Evolutionary conservation across 306 rosid genomes (phyloP), one percentile per base, ranked within the genome.

Genomic region (Cicer judaicum): DNA sequence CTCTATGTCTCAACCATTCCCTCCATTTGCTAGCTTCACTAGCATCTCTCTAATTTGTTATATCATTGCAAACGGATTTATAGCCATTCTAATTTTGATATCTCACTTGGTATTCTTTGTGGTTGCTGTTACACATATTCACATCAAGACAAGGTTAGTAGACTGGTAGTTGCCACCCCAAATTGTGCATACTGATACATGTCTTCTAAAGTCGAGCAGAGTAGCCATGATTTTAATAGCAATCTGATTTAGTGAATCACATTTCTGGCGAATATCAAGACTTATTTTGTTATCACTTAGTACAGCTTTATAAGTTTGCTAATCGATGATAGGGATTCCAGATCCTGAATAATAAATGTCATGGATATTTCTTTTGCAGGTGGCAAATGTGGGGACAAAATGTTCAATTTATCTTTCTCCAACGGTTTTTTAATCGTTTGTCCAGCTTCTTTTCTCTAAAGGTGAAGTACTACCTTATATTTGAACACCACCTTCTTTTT

Each of bases 71-170:
- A 94, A 90, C 59, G 97, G 96, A 73, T 47, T 82, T 34, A 24
- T 90, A 71, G 85, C 91, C 75, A 75, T 89, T 84, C 79, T 94
- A 68, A 80, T 83, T 76, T 81, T 90, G 89, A 77, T 84, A 75
- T 62, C 96, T 79, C 99, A 94, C 82, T 82, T 84, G 77, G 79
- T 83, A 75, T 90, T 94, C 92, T 89, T 89, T 77, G 78, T 72
- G 81, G 89, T 87, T 72, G 99, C 99, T 64, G 79, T 87, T 70
- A 68, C 90, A 36, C 96, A 92, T 84, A 81, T 90, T 78, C 92
- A 87, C 88, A 78, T 90, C 83, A 94, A 89, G 85, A 81, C 87
- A 70, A 92, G 99, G 99, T 94, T 72, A 79, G 96, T 65, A 42
- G 46, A 76, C 67, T 81, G 67, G 42, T 46, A 80, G 49, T 56